Base-by-base conservation (phyloP, 148 eudicot genomes). In the Rhododendron kiyosumense region DNA sequence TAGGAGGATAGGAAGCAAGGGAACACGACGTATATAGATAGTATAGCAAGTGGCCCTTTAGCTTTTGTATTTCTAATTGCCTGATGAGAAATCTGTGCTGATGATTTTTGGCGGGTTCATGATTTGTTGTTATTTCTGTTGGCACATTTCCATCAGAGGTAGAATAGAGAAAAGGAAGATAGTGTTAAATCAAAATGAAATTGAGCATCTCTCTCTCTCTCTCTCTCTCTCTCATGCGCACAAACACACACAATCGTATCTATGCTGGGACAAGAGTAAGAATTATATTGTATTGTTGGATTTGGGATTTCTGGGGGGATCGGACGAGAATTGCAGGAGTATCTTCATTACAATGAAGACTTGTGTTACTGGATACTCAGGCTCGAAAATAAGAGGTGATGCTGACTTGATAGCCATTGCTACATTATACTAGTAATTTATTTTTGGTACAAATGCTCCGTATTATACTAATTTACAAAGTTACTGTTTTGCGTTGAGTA, bases 111-210 rank as follows among this genome's bases (percentile, higher is more conserved):
- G 32, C 51, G 77, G 85, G 20, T 46, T 18, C 22, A 24, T 83
- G 36, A 65, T 41, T 20, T 10, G 7, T 11, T 69, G 36, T 71
- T 69, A 69, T 38, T 83, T 65, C 18, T 43, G 76, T 83, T 38
- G 84, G 76, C 77, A 41, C 41, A 83, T 65, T 43, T 65, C 38
- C 77, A 49, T 83, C 85, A 63, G 76, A 82, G 30, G 57, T 78
- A 46, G 54, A 41, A 63, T 24, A 45, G 74, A 20, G 79, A 65
- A 26, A 65, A 65, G 38, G 77, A 82, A 13, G 74, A 43, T 69
- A 46, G 79, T 48, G 4, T 22, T 83, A 2, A 26, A 43, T 83
- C 73, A 41, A 20, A 38, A 38, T 20, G 79, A 71, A 30, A 71
- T 30, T 71, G 17, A 67, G 73, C 38, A 30, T 30, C 76, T 14